Base-by-base conservation (phyloP, 345 rosid species). In the Euclidium syriacum region DNA sequence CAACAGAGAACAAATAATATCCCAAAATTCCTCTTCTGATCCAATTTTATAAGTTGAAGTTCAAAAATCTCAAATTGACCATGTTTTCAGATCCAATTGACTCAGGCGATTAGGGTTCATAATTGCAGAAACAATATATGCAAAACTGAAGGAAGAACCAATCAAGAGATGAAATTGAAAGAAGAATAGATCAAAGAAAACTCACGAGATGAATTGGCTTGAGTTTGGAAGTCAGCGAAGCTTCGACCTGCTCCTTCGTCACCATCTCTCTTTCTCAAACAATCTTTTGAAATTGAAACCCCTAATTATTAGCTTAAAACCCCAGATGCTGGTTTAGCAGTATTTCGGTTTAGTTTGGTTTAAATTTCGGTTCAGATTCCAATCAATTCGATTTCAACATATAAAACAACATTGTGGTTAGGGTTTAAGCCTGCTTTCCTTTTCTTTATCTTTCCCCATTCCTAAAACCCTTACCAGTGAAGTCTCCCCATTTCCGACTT, bases 171-270 rank as follows among this genome's bases (percentile, higher is more conserved):
- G n/a, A 35, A 60, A 44, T 25, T 20, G 32, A 51, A 60, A 25
- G 17, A 67, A 48, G 34, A 29, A 67, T 20, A 7, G 14, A 62
- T 14, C 30, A 22, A 27, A 14, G 42, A 38, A 33, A 24, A 52
- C 83, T 74, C 70, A 88, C 98, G 30, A 91, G 81, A 72, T 91
- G 87, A 19, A 79, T 61, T 54, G 98, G 96, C 11, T 75, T 82
- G 51, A 91, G 67, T 65, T 91, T 91, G 11, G 91, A 77, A 32
- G 80, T 82, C 80, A 91, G 39, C 16, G 90, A 73, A 39, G 89
- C 81, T 68, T 85, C 91, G 33, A 88, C 89, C 72, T 83, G 85
- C 52, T 91, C 98, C 80, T 86, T 88, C 4, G 85, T 86, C 56
- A 88, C 85, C 96, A 86, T 88, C 66, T 52, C 6, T 33, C 40